Evolutionary conservation across 805 yeast genomes (phyloP).

Genomic region (Pichia gijzeniarum): DNA sequence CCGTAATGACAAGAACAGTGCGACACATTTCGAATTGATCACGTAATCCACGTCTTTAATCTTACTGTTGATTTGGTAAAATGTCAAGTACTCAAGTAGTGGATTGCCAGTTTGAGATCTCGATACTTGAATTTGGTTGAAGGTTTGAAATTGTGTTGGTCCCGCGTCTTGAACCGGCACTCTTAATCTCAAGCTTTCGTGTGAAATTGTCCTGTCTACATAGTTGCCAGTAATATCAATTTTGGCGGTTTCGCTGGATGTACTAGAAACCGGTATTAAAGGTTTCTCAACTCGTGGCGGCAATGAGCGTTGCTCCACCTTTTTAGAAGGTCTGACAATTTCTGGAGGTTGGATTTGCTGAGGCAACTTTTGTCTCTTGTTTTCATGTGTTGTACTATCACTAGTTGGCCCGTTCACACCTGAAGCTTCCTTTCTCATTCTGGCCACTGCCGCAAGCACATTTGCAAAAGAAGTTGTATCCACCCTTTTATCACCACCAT

Average conservation of each 20-base stretch:
- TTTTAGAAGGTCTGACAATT: neutral
- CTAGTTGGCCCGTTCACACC: neutral
- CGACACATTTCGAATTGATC: slow-evolving; percentile 48
- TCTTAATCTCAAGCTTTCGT: too few species aligned
- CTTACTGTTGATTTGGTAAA: slow-evolving; percentile 45
- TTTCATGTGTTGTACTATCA: neutral
- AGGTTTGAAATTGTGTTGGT: slow-evolving; percentile 1
- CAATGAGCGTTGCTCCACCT: neutral
- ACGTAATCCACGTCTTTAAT: slow-evolving; percentile 57
- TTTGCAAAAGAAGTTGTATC: slow-evolving; percentile 1
- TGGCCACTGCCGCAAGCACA: slow-evolving; percentile 1
- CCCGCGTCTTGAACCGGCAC: too few species aligned
- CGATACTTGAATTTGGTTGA: slow-evolving; percentile 41
- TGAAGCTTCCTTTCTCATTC: slow-evolving; percentile 2
- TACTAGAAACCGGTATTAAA: neutral
- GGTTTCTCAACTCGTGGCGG: slow-evolving; percentile 11
- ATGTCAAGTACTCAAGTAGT: slow-evolving; percentile 45
- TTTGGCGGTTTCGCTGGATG: neutral
- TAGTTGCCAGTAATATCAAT: neutral
- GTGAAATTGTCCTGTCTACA: too few species aligned
- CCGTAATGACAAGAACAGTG: slow-evolving; percentile 58
- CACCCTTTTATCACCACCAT: neutral
- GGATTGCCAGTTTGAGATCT: slow-evolving; percentile 72
- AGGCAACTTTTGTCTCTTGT: slow-evolving; percentile 7
- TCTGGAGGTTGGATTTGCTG: slow-evolving; percentile 4